Percentiles rank a stretch among this genome's conserved stretches.
Conservation (phyloP, 306 rosid genomes). For the Vigna unguiculata region DNA sequence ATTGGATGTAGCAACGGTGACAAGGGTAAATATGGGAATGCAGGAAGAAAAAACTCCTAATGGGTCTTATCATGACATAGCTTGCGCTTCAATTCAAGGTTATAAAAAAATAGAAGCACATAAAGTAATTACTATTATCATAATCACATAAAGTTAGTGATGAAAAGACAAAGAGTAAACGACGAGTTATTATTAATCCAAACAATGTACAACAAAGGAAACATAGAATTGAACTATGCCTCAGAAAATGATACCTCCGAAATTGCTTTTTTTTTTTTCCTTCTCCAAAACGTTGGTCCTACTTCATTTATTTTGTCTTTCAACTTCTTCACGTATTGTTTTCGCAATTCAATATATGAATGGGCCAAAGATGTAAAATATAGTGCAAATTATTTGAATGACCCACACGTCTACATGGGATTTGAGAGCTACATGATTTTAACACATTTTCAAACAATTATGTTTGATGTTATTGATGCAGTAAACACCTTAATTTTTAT, state of each 20-base stretch:
- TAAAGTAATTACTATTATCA: neutral
- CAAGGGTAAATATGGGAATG: no score
- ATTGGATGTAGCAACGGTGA: no score
- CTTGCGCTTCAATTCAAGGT: neutral
- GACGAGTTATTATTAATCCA: neutral
- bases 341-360: constrained; percentile 28
- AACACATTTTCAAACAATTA: no score
- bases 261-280: constrained; percentile 20
- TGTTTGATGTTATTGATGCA: no score
- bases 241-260: constrained; percentile 24
- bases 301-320: neutral
- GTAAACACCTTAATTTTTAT: no score
- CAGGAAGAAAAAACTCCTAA: neutral
- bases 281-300: neutral
- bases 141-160: neutral
- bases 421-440: neutral
- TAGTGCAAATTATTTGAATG: constrained; percentile 18
- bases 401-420: constrained; percentile 26
- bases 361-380: constrained; percentile 12
- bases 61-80: neutral
- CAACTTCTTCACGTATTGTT: neutral
- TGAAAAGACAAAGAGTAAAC: neutral
- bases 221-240: neutral
- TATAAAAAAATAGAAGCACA: neutral
- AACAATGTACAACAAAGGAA: no score